These are phyloP conservation scores for Naegleria gruberi DNA, from an alignment of 208 protist species.

Conservation along the genomic window DNA sequence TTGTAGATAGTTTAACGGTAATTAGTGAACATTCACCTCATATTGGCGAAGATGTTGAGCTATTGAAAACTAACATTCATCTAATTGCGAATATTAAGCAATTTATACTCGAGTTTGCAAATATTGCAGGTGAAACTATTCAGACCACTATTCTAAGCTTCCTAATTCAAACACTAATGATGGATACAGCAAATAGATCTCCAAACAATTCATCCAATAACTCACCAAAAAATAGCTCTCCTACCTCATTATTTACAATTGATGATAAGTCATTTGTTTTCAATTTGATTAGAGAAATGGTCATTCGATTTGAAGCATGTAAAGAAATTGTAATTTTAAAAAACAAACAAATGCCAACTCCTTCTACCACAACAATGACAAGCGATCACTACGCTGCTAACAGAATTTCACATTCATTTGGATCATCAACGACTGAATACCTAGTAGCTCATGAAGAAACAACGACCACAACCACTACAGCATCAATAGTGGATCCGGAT, in stretches of 20 bases:
- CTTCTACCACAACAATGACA: background rate
- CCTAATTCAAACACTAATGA: background rate
- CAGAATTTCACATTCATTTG: background rate
- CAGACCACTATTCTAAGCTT: background rate
- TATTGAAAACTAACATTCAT: background rate
- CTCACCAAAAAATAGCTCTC: background rate
- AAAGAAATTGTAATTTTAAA: background rate
- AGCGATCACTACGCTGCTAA: background rate
- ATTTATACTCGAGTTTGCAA: background rate
- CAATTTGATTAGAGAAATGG: background rate
- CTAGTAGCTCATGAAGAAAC: too few relatives aligned
- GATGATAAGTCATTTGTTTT: background rate
- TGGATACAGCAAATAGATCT: background rate
- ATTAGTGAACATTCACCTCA: background rate
- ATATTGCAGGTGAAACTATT: background rate
- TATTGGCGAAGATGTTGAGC: background rate
- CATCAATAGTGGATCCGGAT: background rate
- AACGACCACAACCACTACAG: too few relatives aligned
- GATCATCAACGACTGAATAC: too few relatives aligned
- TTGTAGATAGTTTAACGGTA: too few relatives aligned
- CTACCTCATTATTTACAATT: background rate
- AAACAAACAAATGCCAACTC: background rate
- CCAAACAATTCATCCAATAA: too few relatives aligned
- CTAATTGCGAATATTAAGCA: background rate
- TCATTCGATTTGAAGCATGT: background rate